Evolutionary conservation across 306 rosid species (phyloP).

Genomic region (Casuarina equisetifolia): DNA sequence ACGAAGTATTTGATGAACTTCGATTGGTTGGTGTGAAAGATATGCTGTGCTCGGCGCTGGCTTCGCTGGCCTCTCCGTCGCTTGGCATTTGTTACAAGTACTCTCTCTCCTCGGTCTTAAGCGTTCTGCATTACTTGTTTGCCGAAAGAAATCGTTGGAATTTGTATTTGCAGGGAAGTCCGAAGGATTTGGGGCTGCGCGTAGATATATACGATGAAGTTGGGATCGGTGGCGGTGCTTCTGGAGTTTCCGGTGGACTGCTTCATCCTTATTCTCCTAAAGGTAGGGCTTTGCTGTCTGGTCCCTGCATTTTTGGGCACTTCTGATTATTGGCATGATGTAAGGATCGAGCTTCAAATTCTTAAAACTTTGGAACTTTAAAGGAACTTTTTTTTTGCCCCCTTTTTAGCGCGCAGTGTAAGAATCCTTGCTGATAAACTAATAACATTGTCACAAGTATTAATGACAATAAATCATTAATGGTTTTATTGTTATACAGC

Average conservation of each 20-base stretch:
- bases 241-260: constrained; percentile 89
- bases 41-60: constrained; percentile 98
- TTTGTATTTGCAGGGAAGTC: constrained; percentile 48
- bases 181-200: constrained; percentile 53
- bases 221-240: constrained; percentile 94
- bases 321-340: background rate
- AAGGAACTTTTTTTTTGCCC: no score
- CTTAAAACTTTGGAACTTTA: no score
- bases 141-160: background rate
- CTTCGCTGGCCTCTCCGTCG: constrained; percentile 84
- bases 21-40: constrained; percentile 26
- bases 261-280: constrained; percentile 96
- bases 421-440: no score
- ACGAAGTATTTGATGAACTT: background rate
- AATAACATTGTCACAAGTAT: no score
- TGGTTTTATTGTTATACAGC: no score
- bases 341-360: no score
- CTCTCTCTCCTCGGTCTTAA: constrained; percentile 1
- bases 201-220: constrained; percentile 76
- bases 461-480: no score
- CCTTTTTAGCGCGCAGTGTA: no score
- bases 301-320: constrained; percentile 5
- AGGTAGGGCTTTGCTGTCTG: constrained; percentile 39
- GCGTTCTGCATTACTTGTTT: background rate
- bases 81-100: constrained; percentile 76